Evolutionary conservation across 2,329 filamentous ascomycete species (phyloP).

Genomic region (Cadophora gregata): DNA sequence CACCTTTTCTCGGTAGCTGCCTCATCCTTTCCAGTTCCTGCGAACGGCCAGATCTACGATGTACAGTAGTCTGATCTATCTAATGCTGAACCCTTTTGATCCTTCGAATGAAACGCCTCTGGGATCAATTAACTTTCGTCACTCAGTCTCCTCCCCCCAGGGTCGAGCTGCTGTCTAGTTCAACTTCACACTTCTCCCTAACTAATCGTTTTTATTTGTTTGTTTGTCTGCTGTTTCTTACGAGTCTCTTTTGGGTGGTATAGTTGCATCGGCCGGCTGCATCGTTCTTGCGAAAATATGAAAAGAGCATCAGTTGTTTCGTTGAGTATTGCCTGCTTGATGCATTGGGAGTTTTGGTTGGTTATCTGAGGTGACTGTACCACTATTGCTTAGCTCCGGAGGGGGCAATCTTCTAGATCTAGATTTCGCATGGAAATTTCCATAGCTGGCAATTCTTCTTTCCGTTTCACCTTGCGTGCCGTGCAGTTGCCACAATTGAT

Average conservation of each 20-base stretch:
- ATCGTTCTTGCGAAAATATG: background rate
- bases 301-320: background rate
- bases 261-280: too few species aligned
- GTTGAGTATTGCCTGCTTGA: background rate
- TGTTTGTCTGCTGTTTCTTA: background rate
- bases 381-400: background rate
- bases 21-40: conserved; percentile 28
- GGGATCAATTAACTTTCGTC: background rate
- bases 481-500: background rate
- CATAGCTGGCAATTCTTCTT: background rate
- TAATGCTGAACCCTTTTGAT: background rate
- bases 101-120: background rate
- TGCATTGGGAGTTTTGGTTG: background rate
- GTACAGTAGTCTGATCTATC: conserved; percentile 27
- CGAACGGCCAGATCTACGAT: conserved; percentile 23
- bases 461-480: background rate
- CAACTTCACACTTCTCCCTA: background rate
- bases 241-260: background rate
- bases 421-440: background rate
- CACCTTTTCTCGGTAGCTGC: conserved; percentile 33
- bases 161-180: background rate
- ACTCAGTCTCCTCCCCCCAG: background rate
- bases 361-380: background rate
- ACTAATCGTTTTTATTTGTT: background rate
- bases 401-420: background rate